Percentiles rank a stretch among this genome's conserved stretches.
phyloP scores from a whole-genome alignment of 495 filamentous ascomycete genomes.

The Sphaerosporella brunnea region DNA sequence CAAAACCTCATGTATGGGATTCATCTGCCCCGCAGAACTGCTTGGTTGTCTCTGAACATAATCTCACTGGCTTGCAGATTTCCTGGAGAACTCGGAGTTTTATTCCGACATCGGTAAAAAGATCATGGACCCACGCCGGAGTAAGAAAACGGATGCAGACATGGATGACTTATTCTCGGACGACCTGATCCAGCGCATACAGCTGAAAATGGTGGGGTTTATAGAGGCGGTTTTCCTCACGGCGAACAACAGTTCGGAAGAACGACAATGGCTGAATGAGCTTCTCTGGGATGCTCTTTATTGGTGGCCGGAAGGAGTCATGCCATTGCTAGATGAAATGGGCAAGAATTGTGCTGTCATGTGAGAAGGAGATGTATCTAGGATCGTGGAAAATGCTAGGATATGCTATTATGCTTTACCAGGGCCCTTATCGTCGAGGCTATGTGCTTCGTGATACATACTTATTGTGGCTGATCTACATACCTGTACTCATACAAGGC shows the following conservation, averaged over 20 bases:
- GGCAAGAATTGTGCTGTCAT: too few relatives aligned
- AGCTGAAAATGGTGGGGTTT: neutral
- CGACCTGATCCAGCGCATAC: neutral
- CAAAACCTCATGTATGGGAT: neutral
- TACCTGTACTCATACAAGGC: too few relatives aligned
- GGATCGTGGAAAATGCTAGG: too few relatives aligned
- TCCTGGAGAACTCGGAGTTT: slow-evolving; percentile 1
- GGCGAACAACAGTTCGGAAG: neutral
- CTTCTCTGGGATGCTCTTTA: neutral
- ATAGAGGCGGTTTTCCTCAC: neutral
- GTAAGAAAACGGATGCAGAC: neutral
- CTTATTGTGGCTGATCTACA: too few relatives aligned
- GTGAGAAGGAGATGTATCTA: too few relatives aligned
- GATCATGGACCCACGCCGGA: neutral
- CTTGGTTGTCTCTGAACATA: too few relatives aligned
- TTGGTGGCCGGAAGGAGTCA: too few relatives aligned
- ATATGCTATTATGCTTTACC: too few relatives aligned
- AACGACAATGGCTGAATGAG: neutral
- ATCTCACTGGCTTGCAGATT: too few relatives aligned
- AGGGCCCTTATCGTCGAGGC: too few relatives aligned
- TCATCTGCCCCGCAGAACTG: neutral
- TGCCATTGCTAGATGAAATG: too few relatives aligned
- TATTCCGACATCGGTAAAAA: neutral
- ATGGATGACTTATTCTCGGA: neutral
- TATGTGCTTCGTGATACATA: too few relatives aligned